Percentiles rank a stretch among this genome's conserved stretches.
Conservation (phyloP, 2,329 filamentous ascomycete genomes). For the Aspergillus piperis region DNA sequence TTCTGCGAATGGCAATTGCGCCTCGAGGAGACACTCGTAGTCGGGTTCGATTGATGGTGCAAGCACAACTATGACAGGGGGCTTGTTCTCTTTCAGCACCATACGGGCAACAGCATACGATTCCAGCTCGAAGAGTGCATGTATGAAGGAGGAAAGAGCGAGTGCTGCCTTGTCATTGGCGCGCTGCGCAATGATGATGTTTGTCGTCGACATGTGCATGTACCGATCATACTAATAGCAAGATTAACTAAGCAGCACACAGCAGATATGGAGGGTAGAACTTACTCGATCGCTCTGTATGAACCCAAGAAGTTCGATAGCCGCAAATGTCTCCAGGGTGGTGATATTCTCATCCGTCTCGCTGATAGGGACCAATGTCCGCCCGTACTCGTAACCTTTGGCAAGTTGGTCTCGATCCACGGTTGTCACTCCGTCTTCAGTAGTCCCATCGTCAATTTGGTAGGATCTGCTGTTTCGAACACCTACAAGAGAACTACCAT, state of each 20-base stretch:
- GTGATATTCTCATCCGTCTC: constrained; percentile 85
- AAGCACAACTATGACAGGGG: constrained; percentile 75
- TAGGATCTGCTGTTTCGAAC: constrained; percentile 82
- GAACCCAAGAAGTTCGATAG: constrained; percentile 84
- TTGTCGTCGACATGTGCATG: constrained; percentile 78
- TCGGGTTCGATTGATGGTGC: constrained; percentile 76
- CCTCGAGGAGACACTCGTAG: constrained; percentile 83
- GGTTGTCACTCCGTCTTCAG: constrained; percentile 76
- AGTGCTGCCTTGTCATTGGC: constrained; percentile 79
- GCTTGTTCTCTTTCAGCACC: constrained; percentile 79
- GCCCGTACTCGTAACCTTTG: constrained; percentile 92
- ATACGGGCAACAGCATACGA: constrained; percentile 84
- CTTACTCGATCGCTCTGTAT: constrained; percentile 69
- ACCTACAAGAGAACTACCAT: constrained; percentile 56
- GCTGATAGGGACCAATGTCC: constrained; percentile 86
- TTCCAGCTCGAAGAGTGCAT: constrained; percentile 80
- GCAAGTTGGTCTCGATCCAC: constrained; percentile 80
- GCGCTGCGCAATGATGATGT: constrained; percentile 74
- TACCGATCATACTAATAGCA: constrained; percentile 71
- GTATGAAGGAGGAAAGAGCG: constrained; percentile 84
- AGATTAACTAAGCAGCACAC: constrained; percentile 7
- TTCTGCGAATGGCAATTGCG: constrained; percentile 89
- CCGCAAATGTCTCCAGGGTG: constrained; percentile 74
- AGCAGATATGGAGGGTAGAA: constrained; percentile 1
- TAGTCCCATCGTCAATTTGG: constrained; percentile 72